A percentile compares a stretch with the other conserved stretches of the same genome.
Conservation (phyloP, 2,329 filamentous ascomycete species). For the Salinomyces thailandicus region DNA sequence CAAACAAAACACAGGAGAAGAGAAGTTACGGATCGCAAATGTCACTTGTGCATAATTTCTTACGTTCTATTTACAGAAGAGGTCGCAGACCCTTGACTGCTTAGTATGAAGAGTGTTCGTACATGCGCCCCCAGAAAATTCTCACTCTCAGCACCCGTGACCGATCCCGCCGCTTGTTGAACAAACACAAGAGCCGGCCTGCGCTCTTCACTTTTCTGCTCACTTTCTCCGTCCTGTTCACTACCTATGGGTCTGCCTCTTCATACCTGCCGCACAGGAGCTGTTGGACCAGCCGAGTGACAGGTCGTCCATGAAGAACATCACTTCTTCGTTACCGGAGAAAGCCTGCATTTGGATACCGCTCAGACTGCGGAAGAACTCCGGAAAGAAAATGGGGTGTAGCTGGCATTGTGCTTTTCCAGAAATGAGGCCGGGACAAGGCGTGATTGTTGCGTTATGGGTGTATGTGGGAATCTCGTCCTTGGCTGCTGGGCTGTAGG, state of each 20-base stretch:
- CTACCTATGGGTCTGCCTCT: too few relatives aligned
- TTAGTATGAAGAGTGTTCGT: neutral
- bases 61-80: neutral
- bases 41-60: too few relatives aligned
- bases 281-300: conserved; percentile 41
- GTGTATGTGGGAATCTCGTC: conserved; percentile 30
- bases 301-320: conserved; percentile 42
- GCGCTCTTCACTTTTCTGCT: too few relatives aligned
- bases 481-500: conserved; percentile 25
- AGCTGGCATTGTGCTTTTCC: conserved; percentile 30
- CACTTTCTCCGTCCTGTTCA: too few relatives aligned
- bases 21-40: too few relatives aligned
- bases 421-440: conserved; percentile 30
- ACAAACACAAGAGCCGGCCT: too few relatives aligned
- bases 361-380: conserved; percentile 32
- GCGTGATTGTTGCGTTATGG: conserved; percentile 30
- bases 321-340: conserved; percentile 24
- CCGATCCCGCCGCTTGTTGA: too few relatives aligned
- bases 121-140: neutral
- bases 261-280: conserved; percentile 47
- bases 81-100: neutral
- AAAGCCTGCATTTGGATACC: conserved; percentile 41
- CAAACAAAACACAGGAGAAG: too few relatives aligned
- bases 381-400: conserved; percentile 32
- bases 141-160: too few relatives aligned